Evolutionary conservation across 352 stramenopile genomes (phyloP), one percentile per base, ranked within the genome.

Genomic region (Thalassiosira sp.): DNA sequence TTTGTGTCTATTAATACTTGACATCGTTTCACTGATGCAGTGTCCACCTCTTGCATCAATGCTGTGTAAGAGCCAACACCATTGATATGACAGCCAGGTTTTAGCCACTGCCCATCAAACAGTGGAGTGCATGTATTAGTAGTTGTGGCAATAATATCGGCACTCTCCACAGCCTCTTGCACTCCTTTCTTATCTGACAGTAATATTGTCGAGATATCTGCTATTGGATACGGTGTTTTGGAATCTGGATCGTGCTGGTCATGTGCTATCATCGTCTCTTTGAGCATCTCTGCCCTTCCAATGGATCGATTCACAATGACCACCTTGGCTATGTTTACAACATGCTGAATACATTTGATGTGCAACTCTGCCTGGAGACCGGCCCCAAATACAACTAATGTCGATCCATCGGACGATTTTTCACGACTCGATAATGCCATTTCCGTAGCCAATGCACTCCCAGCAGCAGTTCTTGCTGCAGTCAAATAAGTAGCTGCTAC

Each of bases 291-390:
- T 6, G 89, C 89, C 35, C 86, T 76, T 54, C 68, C 72, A 16
- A 61, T 20, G 15, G 77, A 79, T 59, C 87, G 68, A 83, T 94
- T 94, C 27, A 94, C 42, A 69, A 94, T 89, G 8, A 85, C 78
- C 33, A 94, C 65, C 49, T 82, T 65, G n/a, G 68, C 76, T 6
- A 90, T 58, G 15, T 85, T 82, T 5, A 87, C 60, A 13, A 91
- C 76, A 63, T 72, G 68, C 53, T 81, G 66, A 46, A 92, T 88
- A 18, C 81, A 63, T 70, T 81, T 57, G 33, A 92, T 80, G 71
- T 94, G 89, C 45, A 84, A 72, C 79, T 91, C 87, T 13, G 81
- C 87, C 53, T 94, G 89, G 15, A 91, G 43, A 18, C 89, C 89
- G 5, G 87, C 89, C 43, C 89, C 89, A 76, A 94, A 93, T 5